Percentiles rank a stretch among this genome's conserved stretches.
Conservation (phyloP, 306 rosid species). For the Sphenostylis stenocarpa region DNA sequence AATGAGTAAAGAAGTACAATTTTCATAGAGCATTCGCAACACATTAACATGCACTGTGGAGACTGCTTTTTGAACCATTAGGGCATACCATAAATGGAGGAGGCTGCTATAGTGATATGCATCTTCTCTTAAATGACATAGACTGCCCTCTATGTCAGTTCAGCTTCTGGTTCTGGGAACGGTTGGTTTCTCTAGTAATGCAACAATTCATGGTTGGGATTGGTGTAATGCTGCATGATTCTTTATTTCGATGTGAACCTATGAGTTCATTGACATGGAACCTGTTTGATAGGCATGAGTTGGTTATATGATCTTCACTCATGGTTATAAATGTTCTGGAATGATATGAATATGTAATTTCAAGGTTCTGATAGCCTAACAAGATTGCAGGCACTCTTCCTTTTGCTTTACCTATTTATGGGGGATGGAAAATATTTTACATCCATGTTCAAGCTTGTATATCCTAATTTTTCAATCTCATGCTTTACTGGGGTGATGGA, state of each 20-base stretch:
- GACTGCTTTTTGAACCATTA: slow-evolving; percentile 38
- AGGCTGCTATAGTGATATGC: slow-evolving; percentile 28
- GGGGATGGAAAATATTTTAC: slow-evolving; percentile 33
- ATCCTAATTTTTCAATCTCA: slow-evolving; percentile 4
- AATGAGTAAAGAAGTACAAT: slow-evolving; percentile 31
- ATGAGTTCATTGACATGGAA: slow-evolving; percentile 30
- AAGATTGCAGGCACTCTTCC: slow-evolving; percentile 27
- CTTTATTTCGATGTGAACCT: slow-evolving; percentile 25
- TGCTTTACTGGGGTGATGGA: slow-evolving; percentile 24
- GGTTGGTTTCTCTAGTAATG: slow-evolving; percentile 31
- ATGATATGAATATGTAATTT: slow-evolving; percentile 26
- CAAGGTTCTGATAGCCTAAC: slow-evolving; percentile 32
- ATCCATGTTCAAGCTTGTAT: slow-evolving; percentile 15
- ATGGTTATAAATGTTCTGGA: slow-evolving; percentile 26
- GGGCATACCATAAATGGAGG: slow-evolving; percentile 37
- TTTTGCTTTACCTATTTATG: slow-evolving; percentile 26
- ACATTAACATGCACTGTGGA: slow-evolving; percentile 32
- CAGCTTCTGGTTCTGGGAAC: slow-evolving; percentile 32
- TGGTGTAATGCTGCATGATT: slow-evolving; percentile 21
- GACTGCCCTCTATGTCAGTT: slow-evolving; percentile 29
- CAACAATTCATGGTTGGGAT: slow-evolving; percentile 31
- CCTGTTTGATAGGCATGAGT: slow-evolving; percentile 26
- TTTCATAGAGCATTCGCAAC: slow-evolving; percentile 20
- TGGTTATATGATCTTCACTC: slow-evolving; percentile 30
- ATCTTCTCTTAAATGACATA: slow-evolving; percentile 29